Conservation (phyloP, 2,329 filamentous ascomycete species). For the Fusarium euwallaceae region DNA sequence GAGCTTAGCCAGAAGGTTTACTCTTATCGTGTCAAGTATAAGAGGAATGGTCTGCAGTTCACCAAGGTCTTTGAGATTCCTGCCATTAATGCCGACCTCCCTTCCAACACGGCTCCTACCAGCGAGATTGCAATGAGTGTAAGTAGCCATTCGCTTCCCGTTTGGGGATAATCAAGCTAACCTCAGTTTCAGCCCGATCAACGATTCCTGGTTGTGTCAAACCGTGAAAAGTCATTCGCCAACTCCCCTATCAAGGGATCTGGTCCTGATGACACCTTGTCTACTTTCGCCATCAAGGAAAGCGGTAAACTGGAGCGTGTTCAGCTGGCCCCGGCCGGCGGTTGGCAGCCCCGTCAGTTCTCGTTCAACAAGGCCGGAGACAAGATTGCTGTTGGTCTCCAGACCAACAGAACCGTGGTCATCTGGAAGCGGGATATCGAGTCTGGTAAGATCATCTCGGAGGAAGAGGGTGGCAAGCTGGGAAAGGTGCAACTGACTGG, state of each 20-base stretch:
- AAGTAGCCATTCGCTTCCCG: not conserved
- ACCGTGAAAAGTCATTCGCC: conserved; percentile 42
- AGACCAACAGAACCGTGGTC: conserved; percentile 39
- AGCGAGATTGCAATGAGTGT: conserved; percentile 44
- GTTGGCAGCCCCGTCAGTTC: conserved; percentile 41
- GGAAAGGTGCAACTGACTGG: conserved; percentile 35
- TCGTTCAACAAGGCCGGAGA: conserved; percentile 43
- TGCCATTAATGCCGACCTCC: conserved; percentile 29
- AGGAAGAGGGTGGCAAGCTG: conserved; percentile 40
- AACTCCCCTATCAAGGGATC: conserved; percentile 27
- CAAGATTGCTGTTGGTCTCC: conserved; percentile 43
- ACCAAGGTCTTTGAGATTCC: conserved; percentile 43
- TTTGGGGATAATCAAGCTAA: not conserved
- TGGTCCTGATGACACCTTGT: conserved; percentile 40
- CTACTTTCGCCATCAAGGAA: conserved; percentile 38
- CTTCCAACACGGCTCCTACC: conserved; percentile 36
- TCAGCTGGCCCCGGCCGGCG: conserved; percentile 39
- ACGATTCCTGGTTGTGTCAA: conserved; percentile 40
- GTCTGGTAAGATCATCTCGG: conserved; percentile 38
- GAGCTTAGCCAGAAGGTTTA: conserved; percentile 44
- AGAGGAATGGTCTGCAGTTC: conserved; percentile 21
- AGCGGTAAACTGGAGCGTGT: conserved; percentile 35
- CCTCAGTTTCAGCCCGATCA: conserved; percentile 26
- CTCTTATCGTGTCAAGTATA: conserved; percentile 42
- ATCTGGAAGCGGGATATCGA: conserved; percentile 42